Base-by-base conservation (phyloP, 768 basidiomycete genomes). In the Cyclocybe cylindracea region DNA sequence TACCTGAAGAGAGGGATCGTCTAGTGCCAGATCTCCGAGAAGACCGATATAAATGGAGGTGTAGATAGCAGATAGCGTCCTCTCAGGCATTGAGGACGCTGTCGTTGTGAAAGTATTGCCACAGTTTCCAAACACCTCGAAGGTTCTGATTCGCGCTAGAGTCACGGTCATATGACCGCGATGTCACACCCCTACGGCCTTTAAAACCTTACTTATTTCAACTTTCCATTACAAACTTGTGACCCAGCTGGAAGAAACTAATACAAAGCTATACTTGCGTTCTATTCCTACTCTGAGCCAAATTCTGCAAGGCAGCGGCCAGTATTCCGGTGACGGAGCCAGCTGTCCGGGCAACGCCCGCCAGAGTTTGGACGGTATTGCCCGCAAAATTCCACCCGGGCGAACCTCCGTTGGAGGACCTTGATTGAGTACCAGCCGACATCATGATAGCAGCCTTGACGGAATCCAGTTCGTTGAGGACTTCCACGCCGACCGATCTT, bases 401-500 rank as follows among this genome's bases (percentile, higher is more conserved):
- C 39, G 40, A 57, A 16, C 46, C 55, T 39, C 31, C 51, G 11
- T 48, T 36, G 13, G 52, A 24, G 5, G 44, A 52, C 9, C 46
- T 57, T 8, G 52, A 47, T 16, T 63, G 61, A n/a, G 75, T 74
- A 48, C 79, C 95, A 8, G 90, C 95, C 10, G 79, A 74, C 64
- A 85, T 78, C 90, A 98, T 93, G 11, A 99, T 66, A 1, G 87
- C 83, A 11, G 82, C 80, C 71, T 98, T 98, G 54, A 98, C 58
- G 0, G 83, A 74, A 51, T 89, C 87, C 11, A 97, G 70, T 69
- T 98, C 94, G 61, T 98, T 97, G 39, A 98, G 59, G 9, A 97
- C 84, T 61, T 98, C 96, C 14, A 98, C 65, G 1, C 97, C 97
- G 11, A 87, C 80, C 0, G 89, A 89, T 47, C 96, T 83, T 2